Conservation (phyloP, 75 land plant species). For the Cunninghamia lanceolata region DNA sequence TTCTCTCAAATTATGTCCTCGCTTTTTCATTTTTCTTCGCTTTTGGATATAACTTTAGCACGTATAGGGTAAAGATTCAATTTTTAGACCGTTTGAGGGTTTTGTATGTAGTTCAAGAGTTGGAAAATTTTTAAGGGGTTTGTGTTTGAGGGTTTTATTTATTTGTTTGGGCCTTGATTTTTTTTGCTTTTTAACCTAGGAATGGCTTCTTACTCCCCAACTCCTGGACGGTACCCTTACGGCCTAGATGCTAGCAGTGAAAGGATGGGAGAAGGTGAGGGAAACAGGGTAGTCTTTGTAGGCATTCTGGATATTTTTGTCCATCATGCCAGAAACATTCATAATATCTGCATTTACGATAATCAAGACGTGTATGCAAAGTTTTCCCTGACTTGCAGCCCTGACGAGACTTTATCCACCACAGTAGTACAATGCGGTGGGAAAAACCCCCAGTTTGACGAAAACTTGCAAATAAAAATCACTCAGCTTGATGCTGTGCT, state of each 20-base stretch:
- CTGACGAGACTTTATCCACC: constrained; percentile 52
- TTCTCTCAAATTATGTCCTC: not conserved
- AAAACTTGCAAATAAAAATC: constrained; percentile 39
- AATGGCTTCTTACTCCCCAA: not conserved
- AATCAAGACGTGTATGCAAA: constrained; percentile 85
- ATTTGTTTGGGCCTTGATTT: not conserved
- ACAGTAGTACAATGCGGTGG: constrained; percentile 53
- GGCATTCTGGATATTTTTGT: constrained; percentile 62
- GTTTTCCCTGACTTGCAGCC: constrained; percentile 59
- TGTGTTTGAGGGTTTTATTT: not conserved
- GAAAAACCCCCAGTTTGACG: constrained; percentile 68
- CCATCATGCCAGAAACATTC: constrained; percentile 76
- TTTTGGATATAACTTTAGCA: not conserved
- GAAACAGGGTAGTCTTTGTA: constrained; percentile 19
- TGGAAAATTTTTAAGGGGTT: not conserved
- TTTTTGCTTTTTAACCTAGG: not conserved
- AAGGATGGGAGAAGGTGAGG: constrained; percentile 4
- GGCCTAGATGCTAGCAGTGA: not conserved
- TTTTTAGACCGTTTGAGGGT: not conserved
- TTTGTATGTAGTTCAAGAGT: not conserved
- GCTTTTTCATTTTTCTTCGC: not conserved
- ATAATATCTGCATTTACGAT: constrained; percentile 80
- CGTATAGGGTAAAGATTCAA: not conserved
- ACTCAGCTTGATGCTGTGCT: constrained; percentile 47
- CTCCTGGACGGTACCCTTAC: constrained; percentile 1